These are phyloP conservation scores for Cetradonia linearis DNA, from an alignment of 495 filamentous ascomycete species.

Conservation along the genomic window DNA sequence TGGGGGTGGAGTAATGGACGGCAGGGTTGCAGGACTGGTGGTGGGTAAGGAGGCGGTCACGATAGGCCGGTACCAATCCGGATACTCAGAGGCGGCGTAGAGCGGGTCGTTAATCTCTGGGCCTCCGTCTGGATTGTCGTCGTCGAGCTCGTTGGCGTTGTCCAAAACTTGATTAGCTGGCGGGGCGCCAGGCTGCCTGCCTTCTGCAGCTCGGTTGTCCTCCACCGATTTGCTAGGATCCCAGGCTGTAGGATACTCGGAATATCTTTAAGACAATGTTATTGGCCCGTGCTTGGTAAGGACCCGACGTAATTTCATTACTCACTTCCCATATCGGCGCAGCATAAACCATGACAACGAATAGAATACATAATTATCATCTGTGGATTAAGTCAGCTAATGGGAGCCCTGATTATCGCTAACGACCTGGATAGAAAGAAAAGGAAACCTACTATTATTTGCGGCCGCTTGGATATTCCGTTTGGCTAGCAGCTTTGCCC, in stretches of 20 bases:
- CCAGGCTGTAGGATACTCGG: not conserved
- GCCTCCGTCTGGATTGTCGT: not conserved
- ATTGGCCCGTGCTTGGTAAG: not conserved
- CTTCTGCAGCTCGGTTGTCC: not conserved
- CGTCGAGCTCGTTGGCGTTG: not conserved
- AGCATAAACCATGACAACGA: not conserved
- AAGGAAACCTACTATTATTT: not conserved
- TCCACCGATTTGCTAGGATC: not conserved
- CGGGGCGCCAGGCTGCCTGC: not conserved
- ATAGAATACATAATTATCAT: not conserved
- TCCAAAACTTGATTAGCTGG: not conserved
- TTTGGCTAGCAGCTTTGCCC: not conserved
- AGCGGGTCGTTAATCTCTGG: not conserved
- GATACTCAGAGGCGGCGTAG: not conserved
- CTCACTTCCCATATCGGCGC: not conserved
- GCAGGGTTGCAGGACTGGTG: not conserved
- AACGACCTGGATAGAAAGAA: not conserved
- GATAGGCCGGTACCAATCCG: not conserved
- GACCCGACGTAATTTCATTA: not conserved
- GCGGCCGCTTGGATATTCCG: not conserved
- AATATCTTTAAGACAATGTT: not conserved
- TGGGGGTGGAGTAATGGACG: not conserved
- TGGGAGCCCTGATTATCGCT: not conserved
- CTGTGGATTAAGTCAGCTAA: not conserved
- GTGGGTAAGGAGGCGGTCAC: not conserved